These are phyloP conservation scores for Cryptomeria japonica DNA, from an alignment of 75 land plant genomes.

Conservation along the genomic window DNA sequence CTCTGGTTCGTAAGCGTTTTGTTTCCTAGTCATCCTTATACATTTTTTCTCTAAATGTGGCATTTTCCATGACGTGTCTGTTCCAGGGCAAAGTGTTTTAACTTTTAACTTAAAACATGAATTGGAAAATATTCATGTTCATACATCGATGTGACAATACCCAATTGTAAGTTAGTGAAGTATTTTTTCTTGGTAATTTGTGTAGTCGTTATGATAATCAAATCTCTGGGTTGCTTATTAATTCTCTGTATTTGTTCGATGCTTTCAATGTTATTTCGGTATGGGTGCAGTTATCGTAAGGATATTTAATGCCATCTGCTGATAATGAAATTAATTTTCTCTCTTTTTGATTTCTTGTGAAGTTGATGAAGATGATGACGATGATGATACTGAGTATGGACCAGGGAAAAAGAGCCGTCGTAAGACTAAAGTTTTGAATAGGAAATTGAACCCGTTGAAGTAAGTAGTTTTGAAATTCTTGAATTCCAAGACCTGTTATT, in stretches of 20 bases:
- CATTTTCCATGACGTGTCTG: background rate
- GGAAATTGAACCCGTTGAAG: slow-evolving; percentile 25
- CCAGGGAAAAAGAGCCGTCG: slow-evolving; percentile 61
- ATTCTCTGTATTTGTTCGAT: background rate
- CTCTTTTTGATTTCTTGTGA: background rate
- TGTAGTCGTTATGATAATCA: background rate
- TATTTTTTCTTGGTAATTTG: background rate
- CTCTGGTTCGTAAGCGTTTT: background rate
- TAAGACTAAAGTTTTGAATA: slow-evolving; percentile 41
- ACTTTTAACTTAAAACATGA: background rate
- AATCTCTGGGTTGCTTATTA: too few relatives aligned
- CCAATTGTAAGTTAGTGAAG: background rate
- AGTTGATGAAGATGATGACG: slow-evolving; percentile 66
- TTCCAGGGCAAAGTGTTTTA: background rate
- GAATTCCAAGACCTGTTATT: background rate
- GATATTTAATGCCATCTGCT: background rate
- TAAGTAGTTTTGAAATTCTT: background rate
- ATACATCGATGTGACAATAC: background rate
- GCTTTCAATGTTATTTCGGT: background rate
- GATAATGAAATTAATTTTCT: background rate
- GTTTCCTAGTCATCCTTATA: background rate
- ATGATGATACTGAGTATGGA: slow-evolving; percentile 43
- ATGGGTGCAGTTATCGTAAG: background rate
- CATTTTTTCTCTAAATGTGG: background rate
- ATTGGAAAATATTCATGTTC: background rate